Base-by-base conservation (phyloP, 2,329 filamentous ascomycete genomes). In the Escovopsis sp. region DNA sequence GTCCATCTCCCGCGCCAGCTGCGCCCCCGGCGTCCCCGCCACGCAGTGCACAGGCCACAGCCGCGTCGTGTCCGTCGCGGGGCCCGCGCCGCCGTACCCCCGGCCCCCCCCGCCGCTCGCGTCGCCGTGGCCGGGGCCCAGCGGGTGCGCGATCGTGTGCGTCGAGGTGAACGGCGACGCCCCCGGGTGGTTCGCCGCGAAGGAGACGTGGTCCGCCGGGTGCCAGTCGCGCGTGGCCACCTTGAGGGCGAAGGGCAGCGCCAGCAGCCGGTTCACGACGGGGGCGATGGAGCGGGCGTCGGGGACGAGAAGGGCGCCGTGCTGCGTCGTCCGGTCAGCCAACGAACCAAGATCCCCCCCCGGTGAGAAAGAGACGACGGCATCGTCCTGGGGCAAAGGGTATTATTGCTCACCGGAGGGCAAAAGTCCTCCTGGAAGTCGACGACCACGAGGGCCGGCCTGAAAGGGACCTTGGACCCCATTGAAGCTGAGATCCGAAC, bases 391-490 rank as follows among this genome's bases (percentile, higher is more conserved):
- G n/a, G 7, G 5, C 20, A 37, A 41, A 16, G 33, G 37, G 30
- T n/a, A n/a, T n/a, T n/a, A n/a, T 36, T 33, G 65, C 79, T 65
- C 64, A 91, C 86, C 11, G 88, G 87, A 45, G 84, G 84, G 60
- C 86, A 94, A 60, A 95, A 96, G 65, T 96, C 89, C 60, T 95
- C 82, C 62, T 96, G 91, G 55, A 94, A 71, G 61, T 95, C 88
- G 41, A 94, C 81, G 10, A 94, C 72, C 38, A 94, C 62, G 20
- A 77, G 62, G 2, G 72, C 72, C 4, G 73, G 68, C 39, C 55
- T 63, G 45, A 71, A 72, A 5, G 45, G 13, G 5, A n/a, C 39
- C 13, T 16, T 35, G 35, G 37, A 27, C 31, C 40, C 42, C 36
- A 41, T 43, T 36, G 39, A 12, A 29, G 33, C 27, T 38, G 8